Conservation (phyloP, 129 eudicot genomes). For the Glebionis coronaria region DNA sequence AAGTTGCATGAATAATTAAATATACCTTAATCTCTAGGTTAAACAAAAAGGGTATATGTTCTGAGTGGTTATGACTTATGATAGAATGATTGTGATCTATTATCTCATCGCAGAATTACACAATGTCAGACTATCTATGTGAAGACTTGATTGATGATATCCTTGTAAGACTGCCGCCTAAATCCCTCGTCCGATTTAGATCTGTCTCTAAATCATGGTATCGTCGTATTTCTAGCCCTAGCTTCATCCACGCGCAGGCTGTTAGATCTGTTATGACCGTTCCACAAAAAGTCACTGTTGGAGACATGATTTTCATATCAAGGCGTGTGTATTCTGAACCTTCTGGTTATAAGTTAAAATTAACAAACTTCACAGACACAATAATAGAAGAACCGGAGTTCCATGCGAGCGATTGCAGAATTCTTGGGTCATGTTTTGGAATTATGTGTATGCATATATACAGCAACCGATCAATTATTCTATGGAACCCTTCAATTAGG, state of each 20-base stretch:
- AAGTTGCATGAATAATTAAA: too few species aligned
- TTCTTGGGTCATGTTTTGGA: not conserved
- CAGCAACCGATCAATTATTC: too few species aligned
- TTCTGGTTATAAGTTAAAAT: too few species aligned
- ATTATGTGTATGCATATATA: not conserved
- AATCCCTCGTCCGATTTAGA: not conserved
- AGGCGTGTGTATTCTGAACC: too few species aligned
- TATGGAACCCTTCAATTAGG: not conserved
- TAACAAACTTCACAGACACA: not conserved
- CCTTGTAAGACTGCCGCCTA: not conserved
- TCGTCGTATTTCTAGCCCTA: not conserved
- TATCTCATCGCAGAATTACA: not conserved
- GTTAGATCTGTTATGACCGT: not conserved
- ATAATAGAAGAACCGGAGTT: too few species aligned
- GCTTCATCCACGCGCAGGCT: not conserved
- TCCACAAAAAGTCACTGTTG: too few species aligned
- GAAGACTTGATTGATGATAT: not conserved
- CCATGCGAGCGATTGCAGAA: not conserved
- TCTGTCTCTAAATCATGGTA: constrained; percentile 1
- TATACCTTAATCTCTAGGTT: too few species aligned
- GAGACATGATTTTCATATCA: too few species aligned
- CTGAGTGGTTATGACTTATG: too few species aligned
- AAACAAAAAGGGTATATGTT: too few species aligned
- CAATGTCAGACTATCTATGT: not conserved
- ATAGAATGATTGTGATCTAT: not conserved